phyloP scores from a whole-genome alignment of 2,329 filamentous ascomycete species.

The Diaporthe nobilis region DNA sequence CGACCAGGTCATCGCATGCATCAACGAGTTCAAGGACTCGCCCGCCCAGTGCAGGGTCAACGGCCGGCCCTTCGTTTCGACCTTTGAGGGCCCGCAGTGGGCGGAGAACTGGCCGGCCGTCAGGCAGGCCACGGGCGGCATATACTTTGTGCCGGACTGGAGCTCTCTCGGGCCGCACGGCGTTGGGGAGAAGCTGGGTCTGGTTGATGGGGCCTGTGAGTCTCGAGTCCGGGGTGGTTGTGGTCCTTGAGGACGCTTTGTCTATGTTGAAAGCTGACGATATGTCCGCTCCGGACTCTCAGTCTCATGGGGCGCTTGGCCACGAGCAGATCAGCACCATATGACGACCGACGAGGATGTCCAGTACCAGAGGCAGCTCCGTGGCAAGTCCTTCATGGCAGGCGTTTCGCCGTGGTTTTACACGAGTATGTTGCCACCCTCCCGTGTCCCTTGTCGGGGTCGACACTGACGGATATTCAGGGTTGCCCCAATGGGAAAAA shows the following conservation, averaged over 20 bases:
- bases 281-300: conserved; percentile 1
- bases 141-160: conserved; percentile 63
- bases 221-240: conserved; percentile 46
- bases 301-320: conserved; percentile 67
- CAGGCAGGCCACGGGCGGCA: conserved; percentile 52
- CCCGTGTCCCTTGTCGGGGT: conserved; percentile 60
- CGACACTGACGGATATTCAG: conserved; percentile 44
- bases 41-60: conserved; percentile 58
- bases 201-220: conserved; percentile 41
- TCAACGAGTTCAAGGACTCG: conserved; percentile 55
- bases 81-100: conserved; percentile 63
- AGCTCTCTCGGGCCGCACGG: conserved; percentile 56
- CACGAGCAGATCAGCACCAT: conserved; percentile 54
- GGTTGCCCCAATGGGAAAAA: conserved; percentile 54
- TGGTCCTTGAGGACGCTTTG: no score
- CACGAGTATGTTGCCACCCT: conserved; percentile 61
- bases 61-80: conserved; percentile 62
- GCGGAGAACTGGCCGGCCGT: conserved; percentile 59
- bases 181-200: conserved; percentile 14
- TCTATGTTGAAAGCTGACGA: not conserved
- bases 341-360: conserved; percentile 57
- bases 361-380: conserved; percentile 55
- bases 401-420: conserved; percentile 58
- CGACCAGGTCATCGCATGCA: conserved; percentile 48
- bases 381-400: conserved; percentile 65